These are phyloP conservation scores for Tardiomyces digboiensis DNA, from an alignment of 1,139 yeast genomes.

Conservation along the genomic window DNA sequence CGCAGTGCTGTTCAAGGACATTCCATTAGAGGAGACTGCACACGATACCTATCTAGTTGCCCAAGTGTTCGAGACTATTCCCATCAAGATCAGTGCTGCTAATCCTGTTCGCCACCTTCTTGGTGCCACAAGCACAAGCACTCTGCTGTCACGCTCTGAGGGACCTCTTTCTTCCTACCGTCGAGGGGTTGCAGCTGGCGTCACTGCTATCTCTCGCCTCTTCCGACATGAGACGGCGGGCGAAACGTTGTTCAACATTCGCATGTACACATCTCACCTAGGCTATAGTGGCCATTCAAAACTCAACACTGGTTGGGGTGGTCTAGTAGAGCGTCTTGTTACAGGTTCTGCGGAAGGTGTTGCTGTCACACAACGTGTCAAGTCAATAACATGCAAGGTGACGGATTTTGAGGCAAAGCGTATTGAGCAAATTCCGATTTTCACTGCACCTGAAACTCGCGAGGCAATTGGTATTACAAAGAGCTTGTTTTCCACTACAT, in stretches of 20 bases:
- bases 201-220: conserved; percentile 72
- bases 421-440: neutral
- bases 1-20: conserved; percentile 71
- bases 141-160: conserved; percentile 23
- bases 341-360: conserved; percentile 34
- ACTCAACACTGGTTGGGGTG: conserved; percentile 83
- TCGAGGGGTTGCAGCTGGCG: conserved; percentile 86
- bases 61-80: conserved; percentile 23
- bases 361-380: neutral
- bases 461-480: neutral
- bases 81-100: conserved; percentile 10
- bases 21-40: conserved; percentile 49
- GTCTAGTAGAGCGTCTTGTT: conserved; percentile 67
- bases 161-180: conserved; percentile 22
- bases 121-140: conserved; percentile 7
- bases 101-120: neutral
- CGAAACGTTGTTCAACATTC: conserved; percentile 63
- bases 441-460: neutral
- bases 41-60: conserved; percentile 25
- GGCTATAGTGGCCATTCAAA: conserved; percentile 10
- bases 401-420: neutral
- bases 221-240: conserved; percentile 57
- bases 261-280: conserved; percentile 62
- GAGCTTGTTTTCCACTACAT: neutral
- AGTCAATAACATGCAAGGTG: neutral